A percentile compares a stretch with the other conserved stretches of the same genome.
Conservation (phyloP, 805 yeast species). For the Cyberlindnera euphorbiae region DNA sequence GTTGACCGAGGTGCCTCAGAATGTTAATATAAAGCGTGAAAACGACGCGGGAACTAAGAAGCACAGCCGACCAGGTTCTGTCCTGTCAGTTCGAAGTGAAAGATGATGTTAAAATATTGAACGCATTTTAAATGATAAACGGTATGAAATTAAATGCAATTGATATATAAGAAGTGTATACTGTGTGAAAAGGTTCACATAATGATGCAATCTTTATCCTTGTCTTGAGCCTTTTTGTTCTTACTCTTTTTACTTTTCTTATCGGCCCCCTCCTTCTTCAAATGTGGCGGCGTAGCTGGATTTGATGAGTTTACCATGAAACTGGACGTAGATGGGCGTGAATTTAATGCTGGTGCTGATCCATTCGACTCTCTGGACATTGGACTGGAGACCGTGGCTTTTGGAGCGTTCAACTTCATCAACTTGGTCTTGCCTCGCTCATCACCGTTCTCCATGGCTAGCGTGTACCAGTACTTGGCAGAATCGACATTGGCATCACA, state of each 20-base stretch:
- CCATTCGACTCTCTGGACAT: too few species aligned
- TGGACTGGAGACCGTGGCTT: background rate
- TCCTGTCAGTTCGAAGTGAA: too few species aligned
- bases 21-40: conserved; percentile 3
- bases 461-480: conserved; percentile 70
- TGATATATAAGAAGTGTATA: background rate
- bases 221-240: conserved; percentile 6
- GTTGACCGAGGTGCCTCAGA: conserved; percentile 1
- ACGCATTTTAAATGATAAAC: background rate
- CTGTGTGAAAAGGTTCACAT: conserved; percentile 11
- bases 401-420: conserved; percentile 7
- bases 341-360: background rate
- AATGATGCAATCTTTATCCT: conserved; percentile 19
- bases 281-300: background rate
- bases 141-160: background rate
- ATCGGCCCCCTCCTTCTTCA: conserved; percentile 3
- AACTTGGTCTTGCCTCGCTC: conserved; percentile 42
- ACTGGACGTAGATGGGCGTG: conserved; percentile 3
- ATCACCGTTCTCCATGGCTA: conserved; percentile 64
- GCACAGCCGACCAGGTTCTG: too few species aligned
- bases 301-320: conserved; percentile 1
- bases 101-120: too few species aligned
- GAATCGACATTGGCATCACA: conserved; percentile 52
- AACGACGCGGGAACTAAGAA: background rate
- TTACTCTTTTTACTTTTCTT: conserved; percentile 3